Percentiles rank a stretch among this genome's conserved stretches.
These are phyloP conservation scores for Leptodermis oblonga DNA, from an alignment of 257 asterid genomes.

Conservation along the genomic window DNA sequence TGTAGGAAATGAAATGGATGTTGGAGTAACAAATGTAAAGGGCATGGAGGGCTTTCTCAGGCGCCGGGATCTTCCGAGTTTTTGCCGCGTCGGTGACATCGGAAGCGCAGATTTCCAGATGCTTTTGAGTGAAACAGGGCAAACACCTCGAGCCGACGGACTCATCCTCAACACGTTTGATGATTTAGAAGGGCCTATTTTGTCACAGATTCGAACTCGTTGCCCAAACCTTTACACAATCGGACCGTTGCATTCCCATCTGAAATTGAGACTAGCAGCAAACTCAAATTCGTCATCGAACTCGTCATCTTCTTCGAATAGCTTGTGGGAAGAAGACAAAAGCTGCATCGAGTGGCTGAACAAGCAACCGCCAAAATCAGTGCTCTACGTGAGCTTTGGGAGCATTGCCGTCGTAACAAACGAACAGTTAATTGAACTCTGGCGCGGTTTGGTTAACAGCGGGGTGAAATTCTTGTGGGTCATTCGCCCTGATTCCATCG, in stretches of 20 bases:
- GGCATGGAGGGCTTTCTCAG: constrained; percentile 62
- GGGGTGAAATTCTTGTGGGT: constrained; percentile 47
- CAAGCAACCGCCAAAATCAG: constrained; percentile 33
- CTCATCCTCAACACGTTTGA: constrained; percentile 70
- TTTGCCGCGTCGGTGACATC: constrained; percentile 31
- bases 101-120: constrained; percentile 24
- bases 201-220: constrained; percentile 31
- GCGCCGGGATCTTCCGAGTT: constrained; percentile 61
- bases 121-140: constrained; percentile 24
- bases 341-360: constrained; percentile 42
- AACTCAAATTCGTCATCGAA: neutral
- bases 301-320: constrained; percentile 26
- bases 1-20: constrained; percentile 48
- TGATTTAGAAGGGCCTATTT: constrained; percentile 55
- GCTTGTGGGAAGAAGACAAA: constrained; percentile 45
- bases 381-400: constrained; percentile 48
- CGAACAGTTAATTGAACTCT: constrained; percentile 30
- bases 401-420: constrained; percentile 32
- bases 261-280: constrained; percentile 37
- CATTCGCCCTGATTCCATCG: constrained; percentile 32
- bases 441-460: constrained; percentile 45
- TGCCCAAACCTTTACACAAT: constrained; percentile 63
- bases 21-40: constrained; percentile 39
- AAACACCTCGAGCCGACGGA: constrained; percentile 36
- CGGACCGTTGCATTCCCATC: constrained; percentile 64